A percentile compares a stretch with the other conserved stretches of the same genome.
Conservation (phyloP, 1,284 basidiomycete species). For the Heliocybe sulcata region DNA sequence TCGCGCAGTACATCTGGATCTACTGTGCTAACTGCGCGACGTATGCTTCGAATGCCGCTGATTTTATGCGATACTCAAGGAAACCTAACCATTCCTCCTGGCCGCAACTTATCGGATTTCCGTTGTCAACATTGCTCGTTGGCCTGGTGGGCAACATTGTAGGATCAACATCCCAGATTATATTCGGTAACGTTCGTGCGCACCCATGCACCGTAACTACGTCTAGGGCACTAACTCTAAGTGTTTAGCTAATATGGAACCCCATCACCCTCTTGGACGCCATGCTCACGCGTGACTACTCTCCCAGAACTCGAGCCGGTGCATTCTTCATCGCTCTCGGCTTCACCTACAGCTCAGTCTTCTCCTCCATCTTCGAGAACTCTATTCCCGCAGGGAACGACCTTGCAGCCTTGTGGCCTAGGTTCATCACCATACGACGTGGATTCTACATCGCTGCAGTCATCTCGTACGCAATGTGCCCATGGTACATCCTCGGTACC, state of each 20-base stretch:
- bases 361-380: neutral
- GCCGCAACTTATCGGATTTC: constrained; percentile 16
- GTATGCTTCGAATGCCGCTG: constrained; percentile 18
- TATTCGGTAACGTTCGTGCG: neutral
- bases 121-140: constrained; percentile 16
- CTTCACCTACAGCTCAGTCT: neutral
- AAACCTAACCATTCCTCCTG: constrained; percentile 14
- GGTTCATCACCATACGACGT: neutral
- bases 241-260: neutral
- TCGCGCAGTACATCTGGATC: constrained; percentile 17
- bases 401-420: neutral
- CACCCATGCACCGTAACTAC: neutral
- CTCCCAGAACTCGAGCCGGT: neutral
- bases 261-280: neutral
- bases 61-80: constrained; percentile 19
- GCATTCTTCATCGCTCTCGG: neutral
- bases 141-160: constrained; percentile 18
- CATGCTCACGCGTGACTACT: neutral
- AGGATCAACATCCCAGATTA: constrained; percentile 10
- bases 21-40: constrained; percentile 17
- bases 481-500: neutral
- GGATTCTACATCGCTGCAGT: neutral
- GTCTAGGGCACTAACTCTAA: neutral
- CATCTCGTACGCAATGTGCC: neutral
- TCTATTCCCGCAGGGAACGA: neutral